Evolutionary conservation across 208 protist species (phyloP), one percentile per base, ranked within the genome.

Genomic region (Naegleria gruberi): DNA sequence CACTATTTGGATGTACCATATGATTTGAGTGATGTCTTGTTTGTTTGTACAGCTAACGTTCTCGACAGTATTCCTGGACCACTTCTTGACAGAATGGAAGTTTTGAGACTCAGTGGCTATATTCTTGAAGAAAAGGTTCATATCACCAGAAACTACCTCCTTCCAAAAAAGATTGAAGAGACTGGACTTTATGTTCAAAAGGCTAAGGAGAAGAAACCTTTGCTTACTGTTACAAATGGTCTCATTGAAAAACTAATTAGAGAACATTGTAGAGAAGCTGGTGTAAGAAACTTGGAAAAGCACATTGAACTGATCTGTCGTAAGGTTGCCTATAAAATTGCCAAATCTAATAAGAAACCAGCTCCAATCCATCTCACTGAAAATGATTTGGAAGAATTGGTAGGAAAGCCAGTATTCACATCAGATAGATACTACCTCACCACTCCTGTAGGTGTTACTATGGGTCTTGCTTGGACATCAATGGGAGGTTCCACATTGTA

Each of bases 71-170:
- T 97, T 77, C 95, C 95, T 0, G 83, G 88, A 0, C 95, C 96
- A 7, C 85, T 98, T 40, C 90, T 96, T 34, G 96, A 98, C 87
- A 92, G 96, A 74, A 97, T 98, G 95, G 96, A 97, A 90, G 93
- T 97, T 0, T 93, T 95, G 7, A 15, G 42, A 4, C 73, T 97
- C 34, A 93, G 90, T 86, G 96, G 96, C 15, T 97, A 97, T 73
- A 91, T 97, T 46, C 77, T 90, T 37, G 84, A 94, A 0, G 95
- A 96, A 83, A 97, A 97, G 81, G 57, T 94, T 7, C 87, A 90
- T 37, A 97, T 97, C 51, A 92, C 94, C 2, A 90, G 95, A 65
- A 51, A 90, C 34, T 96, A 97, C 91, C 91, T 97, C 0, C 65
- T 95, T n/a, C 94, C 94, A 73, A 89, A 46, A 15, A 87, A 93